phyloP scores from a whole-genome alignment of 2,329 filamentous ascomycete genomes.

The Aspergillus chevalieri region DNA sequence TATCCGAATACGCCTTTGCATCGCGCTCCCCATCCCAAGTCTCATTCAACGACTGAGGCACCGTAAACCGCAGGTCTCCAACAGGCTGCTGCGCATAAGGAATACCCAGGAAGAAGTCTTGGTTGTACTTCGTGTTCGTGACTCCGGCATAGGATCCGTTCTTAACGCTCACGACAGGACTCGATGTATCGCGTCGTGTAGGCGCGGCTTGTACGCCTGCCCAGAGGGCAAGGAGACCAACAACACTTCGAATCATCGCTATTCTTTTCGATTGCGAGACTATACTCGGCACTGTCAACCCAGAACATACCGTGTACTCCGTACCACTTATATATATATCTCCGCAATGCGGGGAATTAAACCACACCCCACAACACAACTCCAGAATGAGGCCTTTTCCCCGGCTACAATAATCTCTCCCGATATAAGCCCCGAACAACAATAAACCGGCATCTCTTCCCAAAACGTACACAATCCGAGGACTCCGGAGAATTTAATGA shows the following conservation, averaged over 20 bases:
- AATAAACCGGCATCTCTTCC: too few species aligned
- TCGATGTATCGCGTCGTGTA: conserved; percentile 8
- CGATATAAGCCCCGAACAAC: too few species aligned
- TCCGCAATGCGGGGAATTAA: too few species aligned
- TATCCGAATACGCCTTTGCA: conserved; percentile 42
- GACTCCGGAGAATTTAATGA: too few species aligned
- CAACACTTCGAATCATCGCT: conserved; percentile 4
- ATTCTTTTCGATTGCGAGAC: conserved; percentile 2
- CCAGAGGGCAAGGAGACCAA: conserved; percentile 10
- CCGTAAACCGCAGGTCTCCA: conserved; percentile 48
- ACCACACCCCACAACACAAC: too few species aligned
- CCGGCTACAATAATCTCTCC: too few species aligned
- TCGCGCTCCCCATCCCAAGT: conserved; percentile 38
- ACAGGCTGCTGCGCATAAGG: conserved; percentile 54
- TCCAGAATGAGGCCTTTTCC: too few species aligned
- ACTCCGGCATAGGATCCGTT: conserved; percentile 48
- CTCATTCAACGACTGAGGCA: conserved; percentile 46
- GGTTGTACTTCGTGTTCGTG: conserved; percentile 35
- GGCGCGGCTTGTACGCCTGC: conserved; percentile 13
- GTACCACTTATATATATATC: background rate
- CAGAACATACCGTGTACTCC: too few species aligned
- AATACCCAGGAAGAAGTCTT: conserved; percentile 51
- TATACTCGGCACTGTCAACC: background rate
- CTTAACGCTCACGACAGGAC: conserved; percentile 27
- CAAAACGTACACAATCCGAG: too few species aligned